A percentile compares a stretch with the other conserved stretches of the same genome.
Conservation (phyloP, 352 stramenopile genomes). For the Phytopythium boreale region DNA sequence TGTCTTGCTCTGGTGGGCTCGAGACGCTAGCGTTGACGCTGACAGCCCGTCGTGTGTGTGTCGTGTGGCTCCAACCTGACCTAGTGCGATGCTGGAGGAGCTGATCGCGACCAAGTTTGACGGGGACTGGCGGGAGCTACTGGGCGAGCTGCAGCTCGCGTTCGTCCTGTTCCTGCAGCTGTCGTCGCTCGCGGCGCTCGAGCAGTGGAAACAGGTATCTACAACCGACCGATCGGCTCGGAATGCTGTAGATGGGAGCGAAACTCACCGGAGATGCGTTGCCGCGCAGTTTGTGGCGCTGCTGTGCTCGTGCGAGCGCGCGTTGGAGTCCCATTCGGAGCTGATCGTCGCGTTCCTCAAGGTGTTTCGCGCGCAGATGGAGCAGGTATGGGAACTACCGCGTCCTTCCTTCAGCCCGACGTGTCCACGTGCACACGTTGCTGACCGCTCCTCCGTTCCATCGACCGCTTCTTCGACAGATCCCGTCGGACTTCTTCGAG, state of each 20-base stretch:
- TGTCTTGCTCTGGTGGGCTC: background rate
- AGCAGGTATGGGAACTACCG: conserved; percentile 53
- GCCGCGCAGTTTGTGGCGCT: conserved; percentile 50
- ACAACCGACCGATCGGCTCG: background rate
- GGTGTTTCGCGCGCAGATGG: conserved; percentile 48
- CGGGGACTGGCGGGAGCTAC: conserved; percentile 67
- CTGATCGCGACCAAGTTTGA: conserved; percentile 33
- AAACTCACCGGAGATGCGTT: conserved; percentile 1
- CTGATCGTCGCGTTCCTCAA: conserved; percentile 62
- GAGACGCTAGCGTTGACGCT: background rate
- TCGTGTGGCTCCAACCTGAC: background rate
- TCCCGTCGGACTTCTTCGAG: conserved; percentile 69
- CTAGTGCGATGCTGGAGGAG: conserved; percentile 48
- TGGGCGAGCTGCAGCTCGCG: conserved; percentile 93
- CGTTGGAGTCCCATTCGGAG: conserved; percentile 29
- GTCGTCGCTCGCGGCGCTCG: conserved; percentile 89
- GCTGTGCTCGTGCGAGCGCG: conserved; percentile 58
- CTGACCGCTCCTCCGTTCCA: background rate
- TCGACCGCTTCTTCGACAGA: conserved; percentile 35
- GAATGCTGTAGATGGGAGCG: background rate
- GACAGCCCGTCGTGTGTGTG: conserved; percentile 1
- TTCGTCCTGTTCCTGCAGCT: conserved; percentile 93
- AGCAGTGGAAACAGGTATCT: conserved; percentile 93
- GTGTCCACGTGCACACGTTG: background rate
- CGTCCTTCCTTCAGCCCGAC: background rate